Conservation (phyloP, 2,329 filamentous ascomycete species). For the Fusarium solani-melongenae region DNA sequence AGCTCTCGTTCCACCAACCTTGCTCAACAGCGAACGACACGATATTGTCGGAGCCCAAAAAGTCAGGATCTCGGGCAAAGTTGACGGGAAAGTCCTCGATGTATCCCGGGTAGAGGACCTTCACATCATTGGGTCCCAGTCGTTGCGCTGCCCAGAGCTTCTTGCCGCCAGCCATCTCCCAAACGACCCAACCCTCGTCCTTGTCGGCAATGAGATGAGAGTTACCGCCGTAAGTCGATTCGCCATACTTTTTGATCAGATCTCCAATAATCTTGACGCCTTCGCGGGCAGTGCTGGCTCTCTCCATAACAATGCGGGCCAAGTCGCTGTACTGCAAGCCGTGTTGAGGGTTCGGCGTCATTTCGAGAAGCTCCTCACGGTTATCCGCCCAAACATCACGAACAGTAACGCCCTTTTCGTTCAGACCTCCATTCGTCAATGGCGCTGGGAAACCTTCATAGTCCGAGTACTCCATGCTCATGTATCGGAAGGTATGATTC, state of each 20-base stretch:
- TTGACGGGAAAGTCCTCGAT: conserved; percentile 38
- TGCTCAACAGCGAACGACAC: conserved; percentile 37
- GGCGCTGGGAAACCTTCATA: conserved; percentile 38
- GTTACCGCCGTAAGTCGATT: conserved; percentile 38
- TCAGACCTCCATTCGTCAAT: conserved; percentile 34
- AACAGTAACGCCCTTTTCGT: conserved; percentile 38
- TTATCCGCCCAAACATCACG: conserved; percentile 41
- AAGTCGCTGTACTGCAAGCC: conserved; percentile 40
- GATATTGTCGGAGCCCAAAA: conserved; percentile 35
- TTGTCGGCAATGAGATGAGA: conserved; percentile 40
- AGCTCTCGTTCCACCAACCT: conserved; percentile 39
- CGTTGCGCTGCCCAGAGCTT: conserved; percentile 40
- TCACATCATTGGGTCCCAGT: conserved; percentile 35
- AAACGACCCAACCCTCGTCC: conserved; percentile 39
- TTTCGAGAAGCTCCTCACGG: conserved; percentile 35
- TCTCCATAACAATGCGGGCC: conserved; percentile 40
- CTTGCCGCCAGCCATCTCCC: conserved; percentile 39
- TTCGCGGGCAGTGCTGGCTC: conserved; percentile 32
- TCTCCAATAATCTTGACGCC: conserved; percentile 34
- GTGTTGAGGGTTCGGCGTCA: conserved; percentile 35
- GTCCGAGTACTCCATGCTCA: conserved; percentile 42
- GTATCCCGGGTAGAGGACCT: conserved; percentile 35
- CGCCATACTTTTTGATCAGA: conserved; percentile 30
- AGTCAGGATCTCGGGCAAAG: conserved; percentile 17
- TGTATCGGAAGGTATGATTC: conserved; percentile 36